Conservation (phyloP, 768 basidiomycete genomes). For the Amanita thiersii region DNA sequence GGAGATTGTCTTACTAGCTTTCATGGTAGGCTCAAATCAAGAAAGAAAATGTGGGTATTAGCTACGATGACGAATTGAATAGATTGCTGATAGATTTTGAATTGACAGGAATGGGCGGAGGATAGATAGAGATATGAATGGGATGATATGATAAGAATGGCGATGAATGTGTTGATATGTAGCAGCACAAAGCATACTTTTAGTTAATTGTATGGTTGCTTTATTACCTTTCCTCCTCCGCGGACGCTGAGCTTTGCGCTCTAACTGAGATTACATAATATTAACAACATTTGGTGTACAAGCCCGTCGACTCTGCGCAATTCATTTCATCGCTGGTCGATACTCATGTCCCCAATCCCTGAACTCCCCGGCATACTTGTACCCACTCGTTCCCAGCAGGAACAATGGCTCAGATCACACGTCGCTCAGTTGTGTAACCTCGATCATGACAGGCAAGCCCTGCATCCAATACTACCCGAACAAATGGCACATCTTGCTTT, state of each 20-base stretch:
- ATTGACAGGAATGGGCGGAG: slow-evolving; percentile 82
- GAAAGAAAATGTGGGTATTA: slow-evolving; percentile 87
- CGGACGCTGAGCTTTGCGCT: too few relatives aligned
- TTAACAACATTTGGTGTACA: too few relatives aligned
- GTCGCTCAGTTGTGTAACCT: slow-evolving; percentile 63
- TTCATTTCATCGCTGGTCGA: neutral
- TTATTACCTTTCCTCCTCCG: too few relatives aligned
- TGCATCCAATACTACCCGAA: slow-evolving; percentile 8
- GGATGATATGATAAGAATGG: too few relatives aligned
- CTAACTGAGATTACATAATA: too few relatives aligned
- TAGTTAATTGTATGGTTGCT: too few relatives aligned
- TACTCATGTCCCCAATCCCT: slow-evolving; percentile 47
- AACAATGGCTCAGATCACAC: slow-evolving; percentile 51
- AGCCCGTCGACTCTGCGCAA: slow-evolving; percentile 3
- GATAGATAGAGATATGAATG: slow-evolving; percentile 70
- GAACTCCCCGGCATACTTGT: slow-evolving; percentile 63
- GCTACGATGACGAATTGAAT: slow-evolving; percentile 1
- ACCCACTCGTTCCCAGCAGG: slow-evolving; percentile 48
- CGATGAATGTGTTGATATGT: slow-evolving; percentile 26
- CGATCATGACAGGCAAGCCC: slow-evolving; percentile 52
- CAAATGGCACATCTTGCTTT: slow-evolving; percentile 6
- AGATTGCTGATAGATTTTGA: slow-evolving; percentile 14
- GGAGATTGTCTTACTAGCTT: slow-evolving; percentile 9
- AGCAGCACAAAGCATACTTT: too few relatives aligned
- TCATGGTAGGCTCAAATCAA: slow-evolving; percentile 83